Conservation (phyloP, 768 basidiomycete genomes). For the Rossbeevera mucosa region DNA sequence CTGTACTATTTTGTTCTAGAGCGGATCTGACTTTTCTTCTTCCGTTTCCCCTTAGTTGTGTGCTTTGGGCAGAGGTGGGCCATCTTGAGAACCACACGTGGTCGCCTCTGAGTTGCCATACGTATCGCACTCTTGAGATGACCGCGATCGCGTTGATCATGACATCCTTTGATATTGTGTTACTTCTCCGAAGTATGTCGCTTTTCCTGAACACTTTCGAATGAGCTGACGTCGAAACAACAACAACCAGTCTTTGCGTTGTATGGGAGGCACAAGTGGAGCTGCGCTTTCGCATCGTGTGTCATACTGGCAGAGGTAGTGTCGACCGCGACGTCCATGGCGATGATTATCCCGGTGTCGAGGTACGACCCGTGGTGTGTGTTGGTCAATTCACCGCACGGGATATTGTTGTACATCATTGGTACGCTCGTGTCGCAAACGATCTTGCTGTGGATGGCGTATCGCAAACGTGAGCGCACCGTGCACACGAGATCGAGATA, state of each 20-base stretch:
- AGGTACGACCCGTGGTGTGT: constrained; percentile 16
- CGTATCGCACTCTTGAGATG: constrained; percentile 16
- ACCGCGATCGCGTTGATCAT: constrained; percentile 6
- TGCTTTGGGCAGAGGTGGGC: not conserved
- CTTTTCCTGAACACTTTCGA: not conserved
- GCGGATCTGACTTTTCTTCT: not conserved
- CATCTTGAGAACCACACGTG: constrained; percentile 2
- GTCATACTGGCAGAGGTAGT: constrained; percentile 12
- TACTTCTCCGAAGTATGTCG: constrained; percentile 24
- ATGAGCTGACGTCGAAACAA: not conserved
- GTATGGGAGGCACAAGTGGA: constrained; percentile 2
- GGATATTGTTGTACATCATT: constrained; percentile 5
- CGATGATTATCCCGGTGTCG: constrained; percentile 1
- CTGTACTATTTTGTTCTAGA: not conserved
- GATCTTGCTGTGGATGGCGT: constrained; percentile 20
- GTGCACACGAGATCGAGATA: not conserved
- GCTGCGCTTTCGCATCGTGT: not conserved
- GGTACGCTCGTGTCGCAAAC: constrained; percentile 12
- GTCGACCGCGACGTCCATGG: not conserved
- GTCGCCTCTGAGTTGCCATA: constrained; percentile 5
- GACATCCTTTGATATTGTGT: constrained; percentile 14
- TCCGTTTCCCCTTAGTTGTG: not conserved
- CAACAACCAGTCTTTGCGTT: constrained; percentile 17
- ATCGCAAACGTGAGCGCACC: constrained; percentile 7
- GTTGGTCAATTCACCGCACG: constrained; percentile 1